Evolutionary conservation across 208 protist genomes (phyloP).

Genomic region (Acanthamoeba lenticulata): DNA sequence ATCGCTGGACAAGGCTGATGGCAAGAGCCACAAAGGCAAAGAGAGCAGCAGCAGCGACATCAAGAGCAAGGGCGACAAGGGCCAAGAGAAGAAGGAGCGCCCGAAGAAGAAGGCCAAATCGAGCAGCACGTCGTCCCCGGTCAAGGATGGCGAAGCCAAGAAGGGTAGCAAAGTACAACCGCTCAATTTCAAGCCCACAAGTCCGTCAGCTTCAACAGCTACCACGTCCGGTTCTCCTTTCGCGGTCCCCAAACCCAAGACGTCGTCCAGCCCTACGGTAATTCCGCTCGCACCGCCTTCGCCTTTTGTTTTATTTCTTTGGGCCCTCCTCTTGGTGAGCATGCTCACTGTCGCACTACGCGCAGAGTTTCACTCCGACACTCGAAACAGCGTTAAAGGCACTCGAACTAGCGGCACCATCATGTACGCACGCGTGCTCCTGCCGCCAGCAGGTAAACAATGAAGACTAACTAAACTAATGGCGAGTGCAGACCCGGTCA

Average conservation of each 20-base stretch:
- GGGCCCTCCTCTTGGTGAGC: no score
- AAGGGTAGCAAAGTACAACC: neutral
- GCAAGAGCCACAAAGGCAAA: neutral
- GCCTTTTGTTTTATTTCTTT: no score
- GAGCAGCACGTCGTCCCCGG: neutral
- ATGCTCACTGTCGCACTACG: no score
- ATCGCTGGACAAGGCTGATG: neutral
- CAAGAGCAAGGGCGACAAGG: neutral
- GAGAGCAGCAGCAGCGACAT: neutral
- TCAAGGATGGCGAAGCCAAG: neutral
- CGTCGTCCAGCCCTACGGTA: no score
- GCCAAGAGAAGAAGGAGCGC: slow-evolving; percentile 1
- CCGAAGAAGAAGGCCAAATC: slow-evolving; percentile 37
- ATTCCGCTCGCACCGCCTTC: no score
- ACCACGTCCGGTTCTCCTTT: neutral
- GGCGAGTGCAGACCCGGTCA: neutral
- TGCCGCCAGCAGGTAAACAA: neutral
- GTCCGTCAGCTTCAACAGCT: neutral
- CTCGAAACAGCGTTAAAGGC: neutral
- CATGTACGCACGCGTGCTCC: neutral
- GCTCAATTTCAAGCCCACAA: neutral
- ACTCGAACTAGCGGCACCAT: neutral
- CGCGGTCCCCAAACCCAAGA: neutral
- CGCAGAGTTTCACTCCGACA: neutral
- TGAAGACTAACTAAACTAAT: neutral